Conservation (phyloP, 495 filamentous ascomycete genomes). For the Xylaria venustula region DNA sequence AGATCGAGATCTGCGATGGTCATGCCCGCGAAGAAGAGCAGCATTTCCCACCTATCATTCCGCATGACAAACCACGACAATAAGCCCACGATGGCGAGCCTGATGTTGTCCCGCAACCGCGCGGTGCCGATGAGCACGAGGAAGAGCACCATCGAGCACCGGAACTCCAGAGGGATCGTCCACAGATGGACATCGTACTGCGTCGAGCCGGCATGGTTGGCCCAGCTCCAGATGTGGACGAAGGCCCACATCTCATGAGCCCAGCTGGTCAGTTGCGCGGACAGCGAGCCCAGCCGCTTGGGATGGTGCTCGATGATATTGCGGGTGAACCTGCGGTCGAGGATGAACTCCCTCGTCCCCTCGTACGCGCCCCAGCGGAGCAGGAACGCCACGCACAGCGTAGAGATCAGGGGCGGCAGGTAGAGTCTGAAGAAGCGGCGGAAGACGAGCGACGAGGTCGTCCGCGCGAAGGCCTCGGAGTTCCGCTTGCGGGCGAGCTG, state of each 20-base stretch:
- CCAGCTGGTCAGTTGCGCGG: conserved; percentile 36
- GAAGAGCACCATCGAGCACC: conserved; percentile 64
- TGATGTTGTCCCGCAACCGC: conserved; percentile 23
- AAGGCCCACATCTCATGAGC: conserved; percentile 32
- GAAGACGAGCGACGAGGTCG: conserved; percentile 63
- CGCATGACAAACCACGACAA: conserved; percentile 33
- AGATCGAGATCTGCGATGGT: conserved; percentile 40
- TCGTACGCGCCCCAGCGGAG: conserved; percentile 53
- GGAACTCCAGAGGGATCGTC: conserved; percentile 73
- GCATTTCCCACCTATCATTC: conserved; percentile 42
- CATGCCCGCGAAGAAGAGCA: conserved; percentile 42
- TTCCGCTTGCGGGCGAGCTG: conserved; percentile 53
- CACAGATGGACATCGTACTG: conserved; percentile 66
- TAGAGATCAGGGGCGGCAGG: conserved; percentile 60
- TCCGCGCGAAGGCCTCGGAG: conserved; percentile 29
- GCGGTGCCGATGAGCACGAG: conserved; percentile 51
- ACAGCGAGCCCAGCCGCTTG: conserved; percentile 18
- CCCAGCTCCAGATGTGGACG: conserved; percentile 42
- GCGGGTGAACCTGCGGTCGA: conserved; percentile 31
- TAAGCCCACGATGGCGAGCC: conserved; percentile 24
- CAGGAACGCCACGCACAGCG: conserved; percentile 56
- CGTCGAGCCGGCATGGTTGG: conserved; percentile 40
- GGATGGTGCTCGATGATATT: conserved; percentile 46
- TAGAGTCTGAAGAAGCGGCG: conserved; percentile 66
- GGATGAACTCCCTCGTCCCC: conserved; percentile 39